Evolutionary conservation across 2,329 filamentous ascomycete genomes (phyloP), one percentile per base, ranked within the genome.

Genomic region (Lachnum nothofagi): DNA sequence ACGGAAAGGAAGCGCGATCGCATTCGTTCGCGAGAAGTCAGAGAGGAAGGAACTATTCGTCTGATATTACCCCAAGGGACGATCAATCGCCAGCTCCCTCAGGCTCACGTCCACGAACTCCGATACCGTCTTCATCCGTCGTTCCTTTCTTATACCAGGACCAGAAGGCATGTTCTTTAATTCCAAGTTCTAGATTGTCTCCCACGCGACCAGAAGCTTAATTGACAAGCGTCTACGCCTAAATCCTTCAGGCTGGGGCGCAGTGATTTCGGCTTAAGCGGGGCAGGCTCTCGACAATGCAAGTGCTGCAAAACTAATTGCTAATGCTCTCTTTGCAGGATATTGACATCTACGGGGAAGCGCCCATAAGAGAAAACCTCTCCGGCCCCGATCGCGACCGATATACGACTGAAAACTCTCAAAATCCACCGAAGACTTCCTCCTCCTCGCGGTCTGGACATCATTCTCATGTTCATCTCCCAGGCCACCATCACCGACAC

Each of bases 71-170:
- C 19, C 57, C 58, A 56, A 75, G 83, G 52, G 85, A 91, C 55
- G 77, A 76, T n/a, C n/a, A n/a, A 39, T 94, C 91, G 45, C 89
- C 89, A 34, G 78, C 80, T 44, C 82, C 80, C 25, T 90, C 86
- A 23, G 78, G 88, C 25, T 90, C 86, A 23, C 78, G 88, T 58
- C 88, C 91, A 41, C 79, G 86, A 60, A 95, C 88, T n/a, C 90
- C 91, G 10, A 76, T 90, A 44, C 88, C 88, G 35, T 88, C 88
- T 10, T 93, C 88, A 63, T 91, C 97, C 69, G 90, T 98, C 49
- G 93, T 95, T 33, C 93, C 93, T n/a, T 98, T 95, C 77, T 78
- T 95, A 54, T 97, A 93, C 65, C 93, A 97, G 69, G 88, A 93
- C 65, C 79, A 79, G 57, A 80, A 88, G 72, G 85, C 88, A 68